Evolutionary conservation across 2,329 filamentous ascomycete species (phyloP).

Genomic region (Penicillium sp.): DNA sequence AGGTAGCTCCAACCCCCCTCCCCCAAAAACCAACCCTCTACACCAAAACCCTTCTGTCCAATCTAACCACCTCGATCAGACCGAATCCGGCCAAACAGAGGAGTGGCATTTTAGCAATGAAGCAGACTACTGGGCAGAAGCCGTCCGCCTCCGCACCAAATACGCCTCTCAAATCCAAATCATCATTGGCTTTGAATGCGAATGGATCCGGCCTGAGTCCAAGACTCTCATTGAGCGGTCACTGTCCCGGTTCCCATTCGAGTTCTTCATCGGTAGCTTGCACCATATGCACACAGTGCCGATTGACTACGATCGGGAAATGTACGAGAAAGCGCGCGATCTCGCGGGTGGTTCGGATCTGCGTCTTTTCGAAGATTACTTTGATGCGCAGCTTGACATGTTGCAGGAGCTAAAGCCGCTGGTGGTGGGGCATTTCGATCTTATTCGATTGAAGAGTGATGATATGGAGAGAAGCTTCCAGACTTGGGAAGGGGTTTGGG

Average conservation of each 20-base stretch:
- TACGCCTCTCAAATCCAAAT: constrained; percentile 73
- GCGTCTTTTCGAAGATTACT: constrained; percentile 76
- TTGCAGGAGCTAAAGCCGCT: constrained; percentile 67
- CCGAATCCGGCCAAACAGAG: constrained; percentile 34
- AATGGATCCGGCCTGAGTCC: constrained; percentile 77
- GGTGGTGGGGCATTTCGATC: constrained; percentile 90
- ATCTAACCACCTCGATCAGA: constrained; percentile 12
- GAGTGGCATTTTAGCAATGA: constrained; percentile 47
- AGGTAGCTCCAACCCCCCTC: constrained; percentile 50
- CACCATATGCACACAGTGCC: constrained; percentile 85
- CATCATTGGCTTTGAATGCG: constrained; percentile 85
- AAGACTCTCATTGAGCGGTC: constrained; percentile 60
- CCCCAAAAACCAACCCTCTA: neutral
- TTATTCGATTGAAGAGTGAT: constrained; percentile 76
- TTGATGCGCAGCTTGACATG: constrained; percentile 84
- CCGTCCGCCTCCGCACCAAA: constrained; percentile 65
- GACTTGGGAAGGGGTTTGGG: constrained; percentile 66
- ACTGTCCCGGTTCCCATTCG: constrained; percentile 62
- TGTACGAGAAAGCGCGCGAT: constrained; percentile 64
- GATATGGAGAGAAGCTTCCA: constrained; percentile 63
- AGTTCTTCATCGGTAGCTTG: constrained; percentile 90
- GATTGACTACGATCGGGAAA: constrained; percentile 76
- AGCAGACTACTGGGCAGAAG: constrained; percentile 70
- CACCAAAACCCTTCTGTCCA: no score
- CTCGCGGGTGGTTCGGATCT: constrained; percentile 64